phyloP scores from a whole-genome alignment of 179 eudicot species.

The Amaranthus tricolor region DNA sequence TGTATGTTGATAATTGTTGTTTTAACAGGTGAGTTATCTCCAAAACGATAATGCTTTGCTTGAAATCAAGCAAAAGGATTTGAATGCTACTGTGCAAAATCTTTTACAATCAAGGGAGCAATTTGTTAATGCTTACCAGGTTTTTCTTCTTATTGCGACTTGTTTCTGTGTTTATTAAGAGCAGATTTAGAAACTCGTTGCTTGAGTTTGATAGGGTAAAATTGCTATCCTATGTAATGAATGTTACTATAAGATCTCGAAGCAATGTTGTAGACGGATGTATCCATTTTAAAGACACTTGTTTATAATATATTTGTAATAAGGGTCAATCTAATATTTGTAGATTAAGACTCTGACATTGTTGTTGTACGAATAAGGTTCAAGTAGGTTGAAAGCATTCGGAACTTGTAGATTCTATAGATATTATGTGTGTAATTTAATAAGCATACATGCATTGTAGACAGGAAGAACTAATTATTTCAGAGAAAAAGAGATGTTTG shows the following conservation, averaged over 20 bases:
- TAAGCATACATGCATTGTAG: too few species aligned
- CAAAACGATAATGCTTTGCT: conserved; percentile 55
- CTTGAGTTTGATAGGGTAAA: background rate
- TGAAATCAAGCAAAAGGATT: conserved; percentile 56
- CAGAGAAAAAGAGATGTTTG: too few species aligned
- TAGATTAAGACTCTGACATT: too few species aligned
- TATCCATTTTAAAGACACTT: too few species aligned
- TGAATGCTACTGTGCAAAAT: conserved; percentile 43
- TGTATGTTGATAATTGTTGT: background rate
- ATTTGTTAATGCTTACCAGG: conserved; percentile 59
- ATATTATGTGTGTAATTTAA: too few species aligned
- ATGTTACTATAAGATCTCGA: background rate
- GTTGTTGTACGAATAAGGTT: too few species aligned
- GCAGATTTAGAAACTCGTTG: background rate
- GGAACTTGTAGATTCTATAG: too few species aligned
- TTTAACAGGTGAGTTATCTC: conserved; percentile 45
- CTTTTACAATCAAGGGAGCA: conserved; percentile 52
- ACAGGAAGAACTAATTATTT: too few species aligned
- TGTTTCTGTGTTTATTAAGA: background rate
- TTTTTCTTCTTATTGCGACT: conserved; percentile 7
- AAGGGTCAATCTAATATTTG: too few species aligned
- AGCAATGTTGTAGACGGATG: too few species aligned
- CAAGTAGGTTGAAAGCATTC: too few species aligned
- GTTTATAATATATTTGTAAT: too few species aligned
- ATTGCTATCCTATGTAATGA: background rate